Conservation (phyloP, 768 basidiomycete species). For the Mycena floridula region DNA sequence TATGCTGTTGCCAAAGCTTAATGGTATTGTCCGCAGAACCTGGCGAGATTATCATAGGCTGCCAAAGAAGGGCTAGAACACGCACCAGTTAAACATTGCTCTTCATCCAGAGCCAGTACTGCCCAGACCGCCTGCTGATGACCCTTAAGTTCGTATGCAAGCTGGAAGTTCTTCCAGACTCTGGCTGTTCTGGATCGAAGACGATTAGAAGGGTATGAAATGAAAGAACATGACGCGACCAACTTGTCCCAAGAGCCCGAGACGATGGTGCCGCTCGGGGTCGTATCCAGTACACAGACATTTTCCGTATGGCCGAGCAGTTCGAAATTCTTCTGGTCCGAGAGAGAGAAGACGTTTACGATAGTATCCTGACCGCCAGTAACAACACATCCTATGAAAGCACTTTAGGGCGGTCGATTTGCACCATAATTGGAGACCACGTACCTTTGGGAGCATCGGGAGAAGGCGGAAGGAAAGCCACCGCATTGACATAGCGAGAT, state of each 20-base stretch:
- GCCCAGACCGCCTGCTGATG: constrained; percentile 95
- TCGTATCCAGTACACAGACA: constrained; percentile 77
- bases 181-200: constrained; percentile 69
- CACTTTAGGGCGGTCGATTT: not conserved
- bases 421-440: not conserved
- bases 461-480: constrained; percentile 71
- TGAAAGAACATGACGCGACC: constrained; percentile 24
- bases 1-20: constrained; percentile 79
- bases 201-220: constrained; percentile 1
- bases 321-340: constrained; percentile 52
- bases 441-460: constrained; percentile 65
- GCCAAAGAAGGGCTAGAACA: not conserved
- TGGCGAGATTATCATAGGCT: constrained; percentile 19
- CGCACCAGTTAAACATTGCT: constrained; percentile 77
- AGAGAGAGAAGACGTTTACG: constrained; percentile 75
- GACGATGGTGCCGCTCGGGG: constrained; percentile 67
- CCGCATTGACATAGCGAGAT: constrained; percentile 73
- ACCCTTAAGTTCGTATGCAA: constrained; percentile 69
- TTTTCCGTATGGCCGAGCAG: constrained; percentile 89
- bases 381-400: constrained; percentile 64
- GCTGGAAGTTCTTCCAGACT: constrained; percentile 81
- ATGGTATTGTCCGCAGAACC: constrained; percentile 96
- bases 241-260: constrained; percentile 98
- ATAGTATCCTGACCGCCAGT: constrained; percentile 88
- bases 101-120: constrained; percentile 72